Base-by-base conservation (phyloP, 23 red algal species). In the Gracilariopsis chorda region DNA sequence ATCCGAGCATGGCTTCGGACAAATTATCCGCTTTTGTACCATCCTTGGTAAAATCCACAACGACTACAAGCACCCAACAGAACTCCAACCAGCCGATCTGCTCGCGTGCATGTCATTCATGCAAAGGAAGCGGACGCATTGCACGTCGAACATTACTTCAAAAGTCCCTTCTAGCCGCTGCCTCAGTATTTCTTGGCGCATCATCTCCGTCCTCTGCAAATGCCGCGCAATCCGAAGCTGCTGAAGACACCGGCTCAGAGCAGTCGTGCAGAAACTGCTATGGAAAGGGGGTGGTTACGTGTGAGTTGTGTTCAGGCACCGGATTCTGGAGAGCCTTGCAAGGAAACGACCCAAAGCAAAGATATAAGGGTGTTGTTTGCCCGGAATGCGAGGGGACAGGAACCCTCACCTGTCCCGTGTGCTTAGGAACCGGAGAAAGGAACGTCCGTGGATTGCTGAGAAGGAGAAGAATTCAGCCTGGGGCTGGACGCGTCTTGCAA, bases 281-380 rank as follows among this genome's bases (percentile, higher is more conserved):
- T 58, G 94, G 94, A 23, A 48, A 58, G 21, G 95, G 95, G 29
- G 76, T 51, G 30, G 95, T 98, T 5, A 24, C 80, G 32, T 98
- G 95, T 64, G 95, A 98, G 23, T 84, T 98, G 41, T 98, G 95
- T 84, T 76, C 79, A 11, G 95, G 95, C 17, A 98, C 95, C n/a
- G 95, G 95, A 21, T 98, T 98, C 77, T 98, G 95, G 95, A 70
- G 92, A 8, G 95, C 95, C 32, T 27, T 93, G 41, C 74, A 83
- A 51, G 79, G 74, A 11, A 82, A 86, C 25, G 81, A 94, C 40
- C 62, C 69, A 10, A 90, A 94, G 25, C 91, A 90, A 39, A 81
- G 79, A 19, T 98, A 98, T 37, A 94, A 94, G 83, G 95, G 95
- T 30, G 92, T 90, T 11, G 89, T 92, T 9, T 98, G 95, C 41